Evolutionary conservation across 2,329 filamentous ascomycete species (phyloP), one percentile per base, ranked within the genome.

Genomic region (Fusarium drepaniforme): DNA sequence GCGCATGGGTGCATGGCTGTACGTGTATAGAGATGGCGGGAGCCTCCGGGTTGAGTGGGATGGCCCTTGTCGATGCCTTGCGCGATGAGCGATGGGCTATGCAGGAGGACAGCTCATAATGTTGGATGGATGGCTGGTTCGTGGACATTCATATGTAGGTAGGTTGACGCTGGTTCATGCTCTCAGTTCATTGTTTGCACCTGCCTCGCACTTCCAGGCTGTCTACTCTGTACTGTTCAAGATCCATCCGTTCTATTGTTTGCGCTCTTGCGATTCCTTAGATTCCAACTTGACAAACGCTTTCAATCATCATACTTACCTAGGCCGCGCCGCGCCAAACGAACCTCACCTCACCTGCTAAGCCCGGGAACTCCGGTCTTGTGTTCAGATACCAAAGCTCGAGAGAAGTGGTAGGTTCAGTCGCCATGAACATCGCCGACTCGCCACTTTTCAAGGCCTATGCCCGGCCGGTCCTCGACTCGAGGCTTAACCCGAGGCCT

Each of bases 371-470:
- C 15, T 56, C 28, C 28, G 51, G 8, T n/a, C 49, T 30, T n/a
- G 18, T 2, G 18, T 33, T 53, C 30, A 56, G 11, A 35, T 21
- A 21, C 12, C 21, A 40, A 37, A 21, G 18, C 18, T 23, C 40
- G 6, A 44, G 35, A 30, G 28, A 30, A 30, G 8, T 30, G 8
- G 9, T 30, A 9, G 28, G 28, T 30, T 30, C 28, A 30, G 28
- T 7, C 57, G 66, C 15, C 40, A 80, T 80, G 79, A 79, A 72
- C 38, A 51, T 80, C 51, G 66, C 75, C 53, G 51, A 78, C 59
- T 80, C 77, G 12, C 25, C 61, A 4, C 72, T 81, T 6, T 81
- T 81, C 72, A 81, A 79, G 63, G 64, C 64, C 6, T 80, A 75
- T 64, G 75, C 78, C 40, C 73, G 67, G 21, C 72, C 72, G 15